Evolutionary conservation across 768 basidiomycete species (phyloP).

Genomic region (Boletus tylopilopsis): DNA sequence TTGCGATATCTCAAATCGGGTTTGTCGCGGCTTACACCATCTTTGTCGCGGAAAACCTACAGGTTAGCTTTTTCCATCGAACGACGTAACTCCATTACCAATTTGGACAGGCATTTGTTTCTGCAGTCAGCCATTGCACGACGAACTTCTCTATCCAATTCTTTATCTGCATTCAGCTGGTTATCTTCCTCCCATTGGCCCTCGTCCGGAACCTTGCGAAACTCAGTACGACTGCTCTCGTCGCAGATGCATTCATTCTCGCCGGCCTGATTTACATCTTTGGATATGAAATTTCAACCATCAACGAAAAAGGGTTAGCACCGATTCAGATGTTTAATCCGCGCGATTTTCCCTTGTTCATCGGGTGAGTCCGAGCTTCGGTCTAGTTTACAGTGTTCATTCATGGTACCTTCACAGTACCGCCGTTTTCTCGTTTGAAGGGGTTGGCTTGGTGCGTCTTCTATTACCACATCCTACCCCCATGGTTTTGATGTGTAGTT

Average conservation of each 20-base stretch:
- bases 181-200: constrained; percentile 86
- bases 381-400: neutral
- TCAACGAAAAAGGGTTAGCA: constrained; percentile 67
- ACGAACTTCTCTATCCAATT: constrained; percentile 64
- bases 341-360: constrained; percentile 85
- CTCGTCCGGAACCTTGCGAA: constrained; percentile 94
- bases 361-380: constrained; percentile 57
- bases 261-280: constrained; percentile 85
- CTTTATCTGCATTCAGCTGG: constrained; percentile 79
- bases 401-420: constrained; percentile 49
- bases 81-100: neutral
- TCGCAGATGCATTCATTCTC: constrained; percentile 95
- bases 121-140: constrained; percentile 74
- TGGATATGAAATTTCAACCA: constrained; percentile 72
- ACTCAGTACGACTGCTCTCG: constrained; percentile 83
- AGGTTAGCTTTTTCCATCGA: constrained; percentile 30
- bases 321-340: constrained; percentile 85
- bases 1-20: constrained; percentile 85
- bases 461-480: neutral
- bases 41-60: constrained; percentile 90
- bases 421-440: constrained; percentile 98
- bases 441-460: constrained; percentile 77
- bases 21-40: constrained; percentile 92
- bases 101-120: constrained; percentile 67
- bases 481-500: constrained; percentile 1